These are phyloP conservation scores for Ogataea minuta DNA, from an alignment of 805 yeast species.

Conservation along the genomic window DNA sequence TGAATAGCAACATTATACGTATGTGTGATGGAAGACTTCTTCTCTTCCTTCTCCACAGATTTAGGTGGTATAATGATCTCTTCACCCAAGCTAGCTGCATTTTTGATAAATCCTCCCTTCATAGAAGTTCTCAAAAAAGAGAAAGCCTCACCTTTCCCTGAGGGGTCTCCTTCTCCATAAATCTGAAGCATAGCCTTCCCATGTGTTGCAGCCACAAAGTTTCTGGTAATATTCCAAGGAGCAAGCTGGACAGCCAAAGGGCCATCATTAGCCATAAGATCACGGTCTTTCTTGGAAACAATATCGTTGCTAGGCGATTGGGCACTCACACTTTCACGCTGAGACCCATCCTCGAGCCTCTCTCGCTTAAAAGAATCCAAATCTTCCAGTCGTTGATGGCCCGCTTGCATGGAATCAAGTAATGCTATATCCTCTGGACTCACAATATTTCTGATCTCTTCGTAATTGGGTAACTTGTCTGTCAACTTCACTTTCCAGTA, in stretches of 20 bases:
- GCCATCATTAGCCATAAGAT: conserved; percentile 45
- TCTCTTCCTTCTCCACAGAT: conserved; percentile 30
- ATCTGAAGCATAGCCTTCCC: conserved; percentile 96
- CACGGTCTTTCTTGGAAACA: conserved; percentile 23
- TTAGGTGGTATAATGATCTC: conserved; percentile 21
- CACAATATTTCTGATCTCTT: conserved; percentile 75
- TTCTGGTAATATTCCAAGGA: conserved; percentile 92
- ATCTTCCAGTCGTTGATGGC: conserved; percentile 87
- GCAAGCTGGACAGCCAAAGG: conserved; percentile 82
- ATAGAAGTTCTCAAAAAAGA: conserved; percentile 88
- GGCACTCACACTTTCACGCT: neutral
- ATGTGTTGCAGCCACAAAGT: conserved; percentile 90
- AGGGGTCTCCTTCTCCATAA: conserved; percentile 93
- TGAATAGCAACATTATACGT: conserved; percentile 80
- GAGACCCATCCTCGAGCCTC: conserved; percentile 31
- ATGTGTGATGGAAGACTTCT: conserved; percentile 52
- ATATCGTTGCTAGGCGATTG: conserved; percentile 9
- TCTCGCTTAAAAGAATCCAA: conserved; percentile 52
- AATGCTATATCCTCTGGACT: conserved; percentile 88
- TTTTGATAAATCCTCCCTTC: conserved; percentile 78
- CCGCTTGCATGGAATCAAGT: conserved; percentile 88
- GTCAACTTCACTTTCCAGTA: conserved; percentile 84
- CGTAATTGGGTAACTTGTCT: conserved; percentile 68
- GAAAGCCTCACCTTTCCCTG: conserved; percentile 86
- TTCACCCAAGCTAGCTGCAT: conserved; percentile 18